These are phyloP conservation scores for Saccharomycopsis capsularis DNA, from an alignment of 805 yeast species.

Conservation along the genomic window DNA sequence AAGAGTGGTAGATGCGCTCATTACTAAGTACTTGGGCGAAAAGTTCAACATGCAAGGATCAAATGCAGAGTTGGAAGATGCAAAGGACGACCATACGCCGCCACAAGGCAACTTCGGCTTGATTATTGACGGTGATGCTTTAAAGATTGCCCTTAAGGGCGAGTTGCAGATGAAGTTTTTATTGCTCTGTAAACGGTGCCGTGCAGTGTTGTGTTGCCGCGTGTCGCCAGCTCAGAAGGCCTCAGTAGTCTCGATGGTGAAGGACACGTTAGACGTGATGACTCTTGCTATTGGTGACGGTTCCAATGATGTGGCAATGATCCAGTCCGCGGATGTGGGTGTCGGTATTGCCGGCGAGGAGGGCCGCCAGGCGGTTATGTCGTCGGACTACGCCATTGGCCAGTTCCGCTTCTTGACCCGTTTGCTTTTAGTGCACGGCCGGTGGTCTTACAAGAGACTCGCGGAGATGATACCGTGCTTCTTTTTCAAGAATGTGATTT, in stretches of 20 bases:
- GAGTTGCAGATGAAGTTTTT: conserved; percentile 52
- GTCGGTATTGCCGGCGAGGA: conserved; percentile 91
- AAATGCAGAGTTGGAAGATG: conserved; percentile 46
- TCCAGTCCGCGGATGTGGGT: conserved; percentile 82
- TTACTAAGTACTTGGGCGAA: conserved; percentile 45
- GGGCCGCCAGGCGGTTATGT: conserved; percentile 86
- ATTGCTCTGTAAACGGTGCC: conserved; percentile 70
- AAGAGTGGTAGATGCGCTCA: conserved; percentile 39
- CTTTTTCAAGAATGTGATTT: conserved; percentile 72
- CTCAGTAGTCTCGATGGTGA: conserved; percentile 73
- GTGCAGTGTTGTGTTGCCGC: conserved; percentile 77
- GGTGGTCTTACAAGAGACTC: conserved; percentile 80
- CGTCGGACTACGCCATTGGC: conserved; percentile 80
- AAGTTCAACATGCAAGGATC: conserved; percentile 56
- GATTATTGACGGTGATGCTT: conserved; percentile 75
- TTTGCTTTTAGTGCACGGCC: conserved; percentile 67
- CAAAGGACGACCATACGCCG: conserved; percentile 54
- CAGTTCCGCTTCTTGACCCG: conserved; percentile 69
- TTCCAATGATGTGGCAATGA: conserved; percentile 86
- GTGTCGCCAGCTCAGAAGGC: conserved; percentile 88
- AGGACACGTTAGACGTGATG: conserved; percentile 68
- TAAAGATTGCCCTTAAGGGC: conserved; percentile 43
- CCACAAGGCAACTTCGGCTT: conserved; percentile 65
- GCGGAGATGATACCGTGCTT: conserved; percentile 80
- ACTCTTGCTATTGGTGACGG: conserved; percentile 87